Percentiles rank a stretch among this genome's conserved stretches.
phyloP scores from a whole-genome alignment of 139 green algal genomes.

The Limnomonas spitsbergensis region DNA sequence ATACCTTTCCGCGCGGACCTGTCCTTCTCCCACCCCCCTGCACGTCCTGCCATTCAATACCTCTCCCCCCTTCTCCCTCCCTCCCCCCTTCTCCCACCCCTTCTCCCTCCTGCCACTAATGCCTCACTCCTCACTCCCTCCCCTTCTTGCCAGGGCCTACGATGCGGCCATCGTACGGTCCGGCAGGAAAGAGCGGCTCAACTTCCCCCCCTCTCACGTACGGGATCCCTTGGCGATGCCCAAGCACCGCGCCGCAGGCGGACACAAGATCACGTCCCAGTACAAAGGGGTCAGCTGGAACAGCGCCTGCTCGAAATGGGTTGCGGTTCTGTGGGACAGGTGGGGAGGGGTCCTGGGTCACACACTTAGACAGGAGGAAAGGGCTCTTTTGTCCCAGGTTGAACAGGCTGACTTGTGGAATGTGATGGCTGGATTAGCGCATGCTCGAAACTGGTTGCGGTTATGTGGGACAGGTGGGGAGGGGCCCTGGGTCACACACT shows the following conservation, averaged over 20 bases:
- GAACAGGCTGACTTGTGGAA: no score
- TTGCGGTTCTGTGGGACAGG: conserved; percentile 57
- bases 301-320: conserved; percentile 49
- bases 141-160: neutral
- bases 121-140: neutral
- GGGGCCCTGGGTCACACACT: no score
- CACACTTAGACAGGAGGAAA: no score
- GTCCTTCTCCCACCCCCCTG: no score
- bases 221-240: neutral
- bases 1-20: no score
- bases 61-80: neutral
- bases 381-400: no score
- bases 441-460: no score
- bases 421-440: no score
- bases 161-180: conserved; percentile 26
- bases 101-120: neutral
- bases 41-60: no score
- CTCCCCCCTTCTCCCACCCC: neutral
- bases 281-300: conserved; percentile 62
- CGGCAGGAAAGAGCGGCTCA: conserved; percentile 29
- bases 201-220: conserved; percentile 28
- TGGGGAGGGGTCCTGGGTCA: no score
- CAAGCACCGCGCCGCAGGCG: neutral
- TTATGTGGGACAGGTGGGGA: no score
- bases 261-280: conserved; percentile 34